A percentile compares a stretch with the other conserved stretches of the same genome.
These are phyloP conservation scores for Parvularia atlantis DNA, from an alignment of 78 protist genomes.

Conservation along the genomic window DNA sequence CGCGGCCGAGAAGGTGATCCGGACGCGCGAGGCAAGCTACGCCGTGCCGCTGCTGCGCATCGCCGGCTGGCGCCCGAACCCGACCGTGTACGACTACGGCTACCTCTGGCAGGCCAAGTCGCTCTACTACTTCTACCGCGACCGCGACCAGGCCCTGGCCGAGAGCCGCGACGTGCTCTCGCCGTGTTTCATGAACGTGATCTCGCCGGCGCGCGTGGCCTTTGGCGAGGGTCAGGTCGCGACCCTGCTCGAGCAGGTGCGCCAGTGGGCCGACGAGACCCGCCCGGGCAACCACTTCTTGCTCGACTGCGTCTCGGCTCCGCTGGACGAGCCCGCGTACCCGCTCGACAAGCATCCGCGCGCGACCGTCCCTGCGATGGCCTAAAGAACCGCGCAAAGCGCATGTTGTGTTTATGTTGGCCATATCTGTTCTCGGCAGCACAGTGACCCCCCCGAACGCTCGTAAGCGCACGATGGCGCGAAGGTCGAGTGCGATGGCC, in stretches of 20 bases:
- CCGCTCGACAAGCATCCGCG: too few relatives aligned
- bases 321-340: too few relatives aligned
- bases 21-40: neutral
- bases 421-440: too few relatives aligned
- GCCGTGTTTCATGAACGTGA: neutral
- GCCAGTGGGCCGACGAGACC: too few relatives aligned
- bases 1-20: neutral
- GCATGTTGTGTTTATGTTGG: too few relatives aligned
- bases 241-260: neutral
- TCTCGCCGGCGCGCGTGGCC: neutral
- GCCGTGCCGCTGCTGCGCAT: slow-evolving; percentile 1
- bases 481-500: too few relatives aligned
- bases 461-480: too few relatives aligned
- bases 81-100: neutral
- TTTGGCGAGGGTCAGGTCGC: neutral
- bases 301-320: too few relatives aligned
- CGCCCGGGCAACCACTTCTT: too few relatives aligned
- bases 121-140: neutral
- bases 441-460: too few relatives aligned
- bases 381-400: too few relatives aligned
- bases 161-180: neutral
- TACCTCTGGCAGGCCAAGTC: slow-evolving; percentile 1
- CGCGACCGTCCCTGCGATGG: too few relatives aligned
- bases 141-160: neutral
- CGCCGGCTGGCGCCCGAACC: neutral